Evolutionary conservation across 257 asterid species (phyloP).

Genomic region (Solanum bulbocastanum): DNA sequence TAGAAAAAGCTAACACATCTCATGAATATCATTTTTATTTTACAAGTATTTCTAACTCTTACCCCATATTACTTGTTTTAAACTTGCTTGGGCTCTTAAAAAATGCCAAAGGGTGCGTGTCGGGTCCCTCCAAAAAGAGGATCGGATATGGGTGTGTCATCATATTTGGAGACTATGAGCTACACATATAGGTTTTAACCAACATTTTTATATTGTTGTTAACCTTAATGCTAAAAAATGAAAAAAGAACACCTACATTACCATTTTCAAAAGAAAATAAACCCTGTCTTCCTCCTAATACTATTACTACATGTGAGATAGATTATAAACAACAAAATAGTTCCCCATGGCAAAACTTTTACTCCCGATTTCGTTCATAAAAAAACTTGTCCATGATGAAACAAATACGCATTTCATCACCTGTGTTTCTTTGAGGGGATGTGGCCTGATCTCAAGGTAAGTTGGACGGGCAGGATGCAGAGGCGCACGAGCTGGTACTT

Average conservation of each 20-base stretch:
- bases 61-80: neutral
- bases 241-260: neutral
- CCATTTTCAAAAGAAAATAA: neutral
- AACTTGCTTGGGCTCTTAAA: neutral
- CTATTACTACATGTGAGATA: neutral
- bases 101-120: neutral
- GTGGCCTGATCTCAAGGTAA: conserved; percentile 65
- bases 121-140: neutral
- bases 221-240: neutral
- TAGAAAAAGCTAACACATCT: neutral
- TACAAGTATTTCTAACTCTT: neutral
- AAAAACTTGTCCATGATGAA: neutral
- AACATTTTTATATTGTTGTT: neutral
- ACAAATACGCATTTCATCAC: conserved; percentile 2
- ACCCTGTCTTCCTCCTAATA: neutral
- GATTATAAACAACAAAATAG: neutral
- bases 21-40: neutral
- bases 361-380: neutral
- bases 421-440: conserved; percentile 67
- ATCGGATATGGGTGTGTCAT: neutral
- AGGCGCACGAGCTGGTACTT: conserved; percentile 46
- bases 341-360: neutral
- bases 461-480: conserved; percentile 51
- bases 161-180: neutral
- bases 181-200: neutral